Evolutionary conservation across 768 basidiomycete genomes (phyloP), one percentile per base, ranked within the genome.

Genomic region (Phaeolepiota aurea): DNA sequence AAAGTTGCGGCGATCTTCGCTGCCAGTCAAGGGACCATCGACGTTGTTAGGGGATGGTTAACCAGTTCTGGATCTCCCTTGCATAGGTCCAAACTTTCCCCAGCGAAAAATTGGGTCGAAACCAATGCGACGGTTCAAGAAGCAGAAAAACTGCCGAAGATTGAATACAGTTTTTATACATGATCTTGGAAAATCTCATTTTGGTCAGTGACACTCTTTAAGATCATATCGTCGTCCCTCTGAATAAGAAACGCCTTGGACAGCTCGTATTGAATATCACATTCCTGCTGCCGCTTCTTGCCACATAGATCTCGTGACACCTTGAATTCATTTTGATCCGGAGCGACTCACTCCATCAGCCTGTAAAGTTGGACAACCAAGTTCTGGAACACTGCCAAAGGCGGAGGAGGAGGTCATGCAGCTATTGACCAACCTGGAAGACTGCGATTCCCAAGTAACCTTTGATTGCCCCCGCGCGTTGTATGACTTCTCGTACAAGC

Each of bases 81-180:
- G 11, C 51, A 56, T 1, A 48, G 65, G 13, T 44, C 69, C 22
- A 50, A 44, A 16, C 38, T 72, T 16, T 55, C 64, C 25, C 48
- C 45, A 31, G 56, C 53, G 33, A 61, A 57, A 34, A 59, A 50
- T 3, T 67, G 66, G 64, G 44, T 72, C 11, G 53, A 63, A 37
- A 48, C 65, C 32, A 58, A 69, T 32, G 57, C 59, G 2, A 67
- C 62, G 18, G 58, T 68, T 3, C 59, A 56, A 22, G 67, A 69
- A 43, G 63, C 64, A 0, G 69, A 72, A 47, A 30, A 44, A 10
- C 57, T 72, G n/a, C 49, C 71, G 18, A 48, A 54, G 14, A 64
- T 68, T 3, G 53, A 68, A 43, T 73, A 73, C 50, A 52, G 65
- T 42, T 61, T 73, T 5, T 73, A 64, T 46, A 48, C 67, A 69